A percentile compares a stretch with the other conserved stretches of the same genome.
These are phyloP conservation scores for Phycomyces nitens DNA, from an alignment of 192 early-diverging fungal genomes.

Conservation along the genomic window DNA sequence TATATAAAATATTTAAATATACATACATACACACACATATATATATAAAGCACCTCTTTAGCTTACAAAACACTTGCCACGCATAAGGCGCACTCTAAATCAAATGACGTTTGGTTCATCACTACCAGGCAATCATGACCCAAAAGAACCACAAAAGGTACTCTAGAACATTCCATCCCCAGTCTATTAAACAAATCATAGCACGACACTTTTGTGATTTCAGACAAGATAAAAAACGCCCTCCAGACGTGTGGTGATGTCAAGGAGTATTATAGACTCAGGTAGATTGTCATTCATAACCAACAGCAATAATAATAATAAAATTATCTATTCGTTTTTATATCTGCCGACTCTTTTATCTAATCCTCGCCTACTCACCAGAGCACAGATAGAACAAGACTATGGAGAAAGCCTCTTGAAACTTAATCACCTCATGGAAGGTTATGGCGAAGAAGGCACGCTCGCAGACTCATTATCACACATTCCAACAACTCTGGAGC, in stretches of 20 bases:
- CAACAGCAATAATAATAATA: not conserved
- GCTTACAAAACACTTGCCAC: no score
- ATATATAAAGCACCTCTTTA: no score
- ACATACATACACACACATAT: no score
- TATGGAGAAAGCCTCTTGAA: constrained; percentile 62
- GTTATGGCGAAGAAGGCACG: constrained; percentile 34
- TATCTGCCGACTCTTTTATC: no score
- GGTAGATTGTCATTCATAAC: constrained; percentile 29
- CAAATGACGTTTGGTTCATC: no score
- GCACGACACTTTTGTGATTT: not conserved
- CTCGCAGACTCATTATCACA: constrained; percentile 58
- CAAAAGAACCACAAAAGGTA: no score
- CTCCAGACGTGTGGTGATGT: constrained; percentile 60
- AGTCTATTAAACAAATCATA: not conserved
- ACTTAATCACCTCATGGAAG: constrained; percentile 23
- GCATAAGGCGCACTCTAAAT: no score
- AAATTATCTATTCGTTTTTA: no score
- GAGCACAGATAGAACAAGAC: constrained; percentile 69
- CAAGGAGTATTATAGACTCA: constrained; percentile 51
- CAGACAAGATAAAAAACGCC: not conserved
- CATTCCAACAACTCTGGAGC: constrained; percentile 57
- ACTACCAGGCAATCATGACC: no score
- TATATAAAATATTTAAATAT: no score
- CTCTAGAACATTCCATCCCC: not conserved
- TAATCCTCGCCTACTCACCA: constrained; percentile 9